Evolutionary conservation across 2,329 filamentous ascomycete genomes (phyloP), one percentile per base, ranked within the genome.

Genomic region (Pseudogymnoascus sp.): DNA sequence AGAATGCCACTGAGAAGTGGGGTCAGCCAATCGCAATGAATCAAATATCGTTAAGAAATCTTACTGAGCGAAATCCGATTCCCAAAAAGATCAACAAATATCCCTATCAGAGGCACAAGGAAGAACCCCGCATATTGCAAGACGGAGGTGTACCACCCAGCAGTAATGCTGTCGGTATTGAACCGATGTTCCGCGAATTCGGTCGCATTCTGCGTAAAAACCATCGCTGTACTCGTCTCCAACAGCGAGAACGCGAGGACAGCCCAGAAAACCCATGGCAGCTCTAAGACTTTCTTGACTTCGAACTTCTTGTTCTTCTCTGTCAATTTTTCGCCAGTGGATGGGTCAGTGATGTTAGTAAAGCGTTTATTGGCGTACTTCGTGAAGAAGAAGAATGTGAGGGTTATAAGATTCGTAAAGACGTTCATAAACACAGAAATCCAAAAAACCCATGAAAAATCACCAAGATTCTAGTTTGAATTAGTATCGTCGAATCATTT

Each of bases 391-490:
- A 78, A 85, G 70, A 86, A 87, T 8, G 76, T 72, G 0, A 78
- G 61, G 0, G 83, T 85, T 1, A 79, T 77, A 0, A 79, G 69
- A 62, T 87, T 87, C 7, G 84, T 86, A 65, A 87, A 87, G 2
- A 87, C 63, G 64, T 87, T 86, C 81, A 87, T 86, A 67, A 84
- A 83, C 0, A 87, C 83, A 0, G 81, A 78, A 8, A 80, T 80
- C 84, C 84, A 87, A 68, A 81, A 87, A 0, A 82, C 82, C 82
- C 84, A 87, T 61, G 80, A 79, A 53, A 87, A 87, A 67, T 87
- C 78, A 0, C 84, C 83, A 0, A 81, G 82, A 11, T 80, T 81
- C 66, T 81, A 38, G 8, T 16, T 8, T 12, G 28, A 35, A 56
- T 56, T 56, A 56, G 50, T 6, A 22, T 33, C 19, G 10, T 35